Conservation (phyloP, 441 rosid genomes). For the Adansonia grandidieri region DNA sequence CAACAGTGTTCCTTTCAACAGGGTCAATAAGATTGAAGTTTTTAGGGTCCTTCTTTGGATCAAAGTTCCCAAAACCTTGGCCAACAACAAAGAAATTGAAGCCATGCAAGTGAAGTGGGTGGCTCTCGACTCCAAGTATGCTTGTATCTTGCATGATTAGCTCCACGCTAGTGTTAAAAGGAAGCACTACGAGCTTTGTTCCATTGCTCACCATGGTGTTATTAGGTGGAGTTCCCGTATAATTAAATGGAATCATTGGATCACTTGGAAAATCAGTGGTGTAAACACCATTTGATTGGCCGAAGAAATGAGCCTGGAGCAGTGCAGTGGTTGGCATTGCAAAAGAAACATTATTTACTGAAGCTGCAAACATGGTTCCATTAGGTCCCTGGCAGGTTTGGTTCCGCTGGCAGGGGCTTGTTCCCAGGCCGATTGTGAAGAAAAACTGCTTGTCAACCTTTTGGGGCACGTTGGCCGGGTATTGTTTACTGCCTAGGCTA, state of each 20-base stretch:
- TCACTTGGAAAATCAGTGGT: too few relatives aligned
- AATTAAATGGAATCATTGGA: not conserved
- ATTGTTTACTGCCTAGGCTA: conserved; percentile 51
- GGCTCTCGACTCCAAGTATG: conserved; percentile 8
- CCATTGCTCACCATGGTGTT: conserved; percentile 33
- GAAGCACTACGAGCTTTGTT: conserved; percentile 25
- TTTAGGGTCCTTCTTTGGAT: conserved; percentile 58
- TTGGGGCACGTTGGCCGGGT: conserved; percentile 70
- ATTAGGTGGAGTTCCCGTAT: conserved; percentile 29
- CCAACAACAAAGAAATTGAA: conserved; percentile 74
- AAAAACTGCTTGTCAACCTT: conserved; percentile 56
- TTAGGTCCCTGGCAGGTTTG: conserved; percentile 57
- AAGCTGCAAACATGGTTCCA: conserved; percentile 30
- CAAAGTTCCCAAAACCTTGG: conserved; percentile 67
- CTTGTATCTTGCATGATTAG: too few relatives aligned
- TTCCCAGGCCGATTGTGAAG: conserved; percentile 68
- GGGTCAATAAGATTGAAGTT: conserved; percentile 74
- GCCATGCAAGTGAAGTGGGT: conserved; percentile 63
- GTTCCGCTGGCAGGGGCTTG: conserved; percentile 64
- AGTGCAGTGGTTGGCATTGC: conserved; percentile 50
- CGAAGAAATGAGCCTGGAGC: conserved; percentile 43
- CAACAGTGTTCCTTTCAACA: conserved; percentile 68
- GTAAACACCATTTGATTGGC: conserved; percentile 29
- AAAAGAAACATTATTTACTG: conserved; percentile 42
- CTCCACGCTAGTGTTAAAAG: too few relatives aligned